Evolutionary conservation across 306 rosid genomes (phyloP).

Genomic region (Medicago lupulina): DNA sequence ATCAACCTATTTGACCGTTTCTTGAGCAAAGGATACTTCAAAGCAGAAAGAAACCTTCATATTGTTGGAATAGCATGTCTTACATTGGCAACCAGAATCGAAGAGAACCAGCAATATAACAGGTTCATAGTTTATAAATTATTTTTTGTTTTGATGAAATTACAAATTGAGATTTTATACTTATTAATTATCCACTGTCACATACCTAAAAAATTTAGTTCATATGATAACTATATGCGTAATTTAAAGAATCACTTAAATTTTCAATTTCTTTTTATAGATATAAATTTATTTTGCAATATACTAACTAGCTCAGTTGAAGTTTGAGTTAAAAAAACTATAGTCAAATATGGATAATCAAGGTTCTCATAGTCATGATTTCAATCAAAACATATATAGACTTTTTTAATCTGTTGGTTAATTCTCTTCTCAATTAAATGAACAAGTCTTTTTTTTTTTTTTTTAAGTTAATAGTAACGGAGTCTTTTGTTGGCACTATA

Average conservation of each 20-base stretch:
- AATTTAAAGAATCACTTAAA: no score
- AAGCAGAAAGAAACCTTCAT: conserved; percentile 61
- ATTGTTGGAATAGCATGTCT: conserved; percentile 85
- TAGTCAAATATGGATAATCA: neutral
- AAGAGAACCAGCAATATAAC: conserved; percentile 87
- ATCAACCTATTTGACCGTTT: conserved; percentile 82
- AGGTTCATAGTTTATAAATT: conserved; percentile 50
- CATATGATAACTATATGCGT: neutral
- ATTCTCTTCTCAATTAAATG: neutral
- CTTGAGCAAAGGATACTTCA: conserved; percentile 82
- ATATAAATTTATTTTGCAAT: no score
- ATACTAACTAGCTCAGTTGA: neutral
- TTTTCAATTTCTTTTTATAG: no score
- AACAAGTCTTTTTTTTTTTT: no score
- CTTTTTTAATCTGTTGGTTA: no score
- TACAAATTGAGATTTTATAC: neutral
- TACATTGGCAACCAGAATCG: conserved; percentile 83
- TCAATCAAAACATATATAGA: neutral
- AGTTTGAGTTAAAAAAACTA: neutral
- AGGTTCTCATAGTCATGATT: conserved; percentile 15
- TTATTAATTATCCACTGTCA: neutral
- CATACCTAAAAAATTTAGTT: neutral
- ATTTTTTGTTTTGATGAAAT: no score
- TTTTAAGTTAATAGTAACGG: neutral
- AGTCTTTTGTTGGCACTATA: conserved; percentile 47